Conservation (phyloP, 2,329 filamentous ascomycete species). For the Blastomyces gilchristii region DNA sequence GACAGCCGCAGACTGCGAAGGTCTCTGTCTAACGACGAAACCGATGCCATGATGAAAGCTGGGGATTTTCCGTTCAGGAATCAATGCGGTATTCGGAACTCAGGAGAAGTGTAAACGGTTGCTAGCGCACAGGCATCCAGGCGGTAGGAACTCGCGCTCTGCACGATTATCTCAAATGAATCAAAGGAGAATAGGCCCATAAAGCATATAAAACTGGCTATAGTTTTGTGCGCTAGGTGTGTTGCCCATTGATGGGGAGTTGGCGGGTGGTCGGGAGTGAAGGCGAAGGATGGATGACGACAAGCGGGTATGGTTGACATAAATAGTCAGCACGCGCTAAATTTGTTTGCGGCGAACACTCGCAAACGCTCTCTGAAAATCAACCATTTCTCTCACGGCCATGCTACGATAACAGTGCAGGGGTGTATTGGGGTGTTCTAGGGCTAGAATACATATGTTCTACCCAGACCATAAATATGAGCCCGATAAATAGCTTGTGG, state of each 20-base stretch:
- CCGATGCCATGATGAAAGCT: constrained; percentile 64
- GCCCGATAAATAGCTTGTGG: constrained; percentile 42
- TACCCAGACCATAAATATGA: constrained; percentile 9
- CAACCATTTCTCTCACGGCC: background rate
- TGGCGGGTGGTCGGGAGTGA: background rate
- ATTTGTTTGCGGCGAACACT: background rate
- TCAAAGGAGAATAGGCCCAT: background rate
- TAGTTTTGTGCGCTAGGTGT: background rate
- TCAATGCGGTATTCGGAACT: too few species aligned
- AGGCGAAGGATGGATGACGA: constrained; percentile 5
- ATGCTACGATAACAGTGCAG: background rate
- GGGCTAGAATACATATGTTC: background rate
- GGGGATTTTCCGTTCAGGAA: background rate
- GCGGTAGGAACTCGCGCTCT: background rate
- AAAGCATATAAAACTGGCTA: background rate
- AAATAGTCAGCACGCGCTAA: background rate
- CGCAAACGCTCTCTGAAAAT: too few species aligned
- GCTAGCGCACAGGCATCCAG: background rate
- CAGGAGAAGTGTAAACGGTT: background rate
- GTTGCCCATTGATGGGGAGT: background rate
- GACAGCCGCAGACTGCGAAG: constrained; percentile 85
- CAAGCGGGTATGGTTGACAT: background rate
- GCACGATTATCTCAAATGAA: background rate
- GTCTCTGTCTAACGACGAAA: constrained; percentile 88
- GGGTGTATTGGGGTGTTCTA: background rate